Conservation (phyloP, 2,329 filamentous ascomycete species). For the Penicillium sp. region DNA sequence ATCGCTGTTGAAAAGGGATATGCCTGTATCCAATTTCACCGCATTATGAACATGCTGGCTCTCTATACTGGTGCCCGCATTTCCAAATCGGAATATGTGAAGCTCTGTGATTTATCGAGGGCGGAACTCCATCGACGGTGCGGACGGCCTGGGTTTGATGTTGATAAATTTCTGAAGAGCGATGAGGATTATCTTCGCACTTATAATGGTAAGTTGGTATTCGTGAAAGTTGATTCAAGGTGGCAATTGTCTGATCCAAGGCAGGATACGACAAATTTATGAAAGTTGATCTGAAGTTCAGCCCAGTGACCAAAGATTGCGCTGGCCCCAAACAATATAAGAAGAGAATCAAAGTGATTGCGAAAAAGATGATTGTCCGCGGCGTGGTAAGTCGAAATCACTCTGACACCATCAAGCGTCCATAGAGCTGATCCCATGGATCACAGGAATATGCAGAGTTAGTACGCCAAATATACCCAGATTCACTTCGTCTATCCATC, state of each 20-base stretch:
- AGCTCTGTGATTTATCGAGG: conserved; percentile 1
- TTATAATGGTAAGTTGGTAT: conserved; percentile 1
- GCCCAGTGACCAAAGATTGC: conserved; percentile 5
- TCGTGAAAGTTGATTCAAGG: too few species aligned
- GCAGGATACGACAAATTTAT: conserved; percentile 11
- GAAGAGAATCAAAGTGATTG: conserved; percentile 8
- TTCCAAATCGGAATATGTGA: conserved; percentile 7
- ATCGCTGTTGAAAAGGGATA: conserved; percentile 6
- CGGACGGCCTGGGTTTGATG: conserved; percentile 4
- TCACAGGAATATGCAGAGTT: conserved; percentile 7
- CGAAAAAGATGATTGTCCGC: conserved; percentile 7
- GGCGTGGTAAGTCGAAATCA: background rate
- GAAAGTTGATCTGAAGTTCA: conserved; percentile 11
- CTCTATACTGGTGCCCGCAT: background rate
- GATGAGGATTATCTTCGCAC: conserved; percentile 10
- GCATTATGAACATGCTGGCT: conserved; percentile 9
- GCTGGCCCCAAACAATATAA: conserved; percentile 8
- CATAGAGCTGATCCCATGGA: background rate
- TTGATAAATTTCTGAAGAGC: conserved; percentile 6
- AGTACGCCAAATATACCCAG: conserved; percentile 7
- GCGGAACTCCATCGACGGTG: conserved; percentile 5
- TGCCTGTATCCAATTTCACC: conserved; percentile 9
- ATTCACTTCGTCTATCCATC: conserved; percentile 9
- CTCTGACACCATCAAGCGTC: too few species aligned
- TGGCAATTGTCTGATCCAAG: background rate